Evolutionary conservation across 2,329 filamentous ascomycete species (phyloP).

Genomic region (Hymenoscyphus fructigenus): DNA sequence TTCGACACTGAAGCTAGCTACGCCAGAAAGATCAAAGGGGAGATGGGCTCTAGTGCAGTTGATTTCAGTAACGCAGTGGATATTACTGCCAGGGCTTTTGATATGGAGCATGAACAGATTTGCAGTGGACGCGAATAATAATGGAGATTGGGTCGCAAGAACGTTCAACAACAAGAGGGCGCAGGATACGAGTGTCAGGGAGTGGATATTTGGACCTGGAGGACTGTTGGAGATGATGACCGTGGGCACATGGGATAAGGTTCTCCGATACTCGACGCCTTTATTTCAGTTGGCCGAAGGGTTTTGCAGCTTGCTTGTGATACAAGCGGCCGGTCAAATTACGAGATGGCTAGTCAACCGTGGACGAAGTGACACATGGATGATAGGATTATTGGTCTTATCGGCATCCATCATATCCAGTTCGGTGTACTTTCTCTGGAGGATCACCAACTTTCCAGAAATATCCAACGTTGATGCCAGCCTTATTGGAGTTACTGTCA

Average conservation of each 20-base stretch:
- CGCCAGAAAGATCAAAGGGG: constrained; percentile 74
- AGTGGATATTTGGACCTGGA: constrained; percentile 87
- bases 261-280: constrained; percentile 86
- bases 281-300: constrained; percentile 94
- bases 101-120: constrained; percentile 97
- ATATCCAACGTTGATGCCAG: constrained; percentile 91
- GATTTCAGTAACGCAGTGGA: constrained; percentile 77
- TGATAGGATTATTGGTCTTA: constrained; percentile 85
- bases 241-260: constrained; percentile 84
- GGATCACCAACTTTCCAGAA: constrained; percentile 89
- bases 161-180: constrained; percentile 69
- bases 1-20: constrained; percentile 75
- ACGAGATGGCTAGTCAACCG: constrained; percentile 93
- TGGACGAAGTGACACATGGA: constrained; percentile 92
- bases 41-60: constrained; percentile 68
- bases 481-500: constrained; percentile 88
- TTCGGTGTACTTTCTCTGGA: constrained; percentile 94
- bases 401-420: constrained; percentile 91
- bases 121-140: constrained; percentile 78
- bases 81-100: constrained; percentile 79
- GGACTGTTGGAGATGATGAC: constrained; percentile 78
- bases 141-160: constrained; percentile 75
- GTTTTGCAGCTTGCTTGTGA: constrained; percentile 93
- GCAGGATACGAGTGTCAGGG: constrained; percentile 64
- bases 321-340: constrained; percentile 91